These are phyloP conservation scores for Picochlorum sp. DNA, from an alignment of 139 green algal genomes.

Conservation along the genomic window DNA sequence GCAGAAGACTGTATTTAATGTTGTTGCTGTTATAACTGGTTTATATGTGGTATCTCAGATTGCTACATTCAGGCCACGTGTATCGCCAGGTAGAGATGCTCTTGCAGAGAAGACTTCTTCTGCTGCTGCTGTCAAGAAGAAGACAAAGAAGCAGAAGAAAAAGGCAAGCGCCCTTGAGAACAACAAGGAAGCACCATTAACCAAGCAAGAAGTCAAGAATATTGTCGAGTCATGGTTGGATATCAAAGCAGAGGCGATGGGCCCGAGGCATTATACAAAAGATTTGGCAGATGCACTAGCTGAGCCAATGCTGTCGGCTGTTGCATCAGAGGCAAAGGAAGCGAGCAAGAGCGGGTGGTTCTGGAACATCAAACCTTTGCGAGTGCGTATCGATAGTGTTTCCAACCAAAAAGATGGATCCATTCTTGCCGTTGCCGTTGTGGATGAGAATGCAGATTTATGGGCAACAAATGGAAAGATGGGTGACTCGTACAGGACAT, in stretches of 20 bases:
- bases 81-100: too few relatives aligned
- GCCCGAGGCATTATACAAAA: constrained; percentile 25
- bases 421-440: constrained; percentile 13
- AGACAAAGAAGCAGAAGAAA: not conserved
- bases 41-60: too few relatives aligned
- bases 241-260: constrained; percentile 55
- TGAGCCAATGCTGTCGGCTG: constrained; percentile 47
- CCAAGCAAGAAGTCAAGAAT: constrained; percentile 4
- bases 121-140: not conserved
- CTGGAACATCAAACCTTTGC: constrained; percentile 38
- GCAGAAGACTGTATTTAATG: not conserved
- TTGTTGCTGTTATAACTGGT: not conserved
- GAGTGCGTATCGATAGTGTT: constrained; percentile 9
- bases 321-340: constrained; percentile 31
- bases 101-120: too few relatives aligned
- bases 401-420: constrained; percentile 1
- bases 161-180: not conserved
- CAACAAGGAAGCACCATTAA: not conserved
- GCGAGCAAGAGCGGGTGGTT: constrained; percentile 48
- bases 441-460: constrained; percentile 27
- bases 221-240: constrained; percentile 27
- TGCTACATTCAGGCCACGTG: constrained; percentile 1
- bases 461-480: constrained; percentile 21
- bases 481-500: constrained; percentile 24
- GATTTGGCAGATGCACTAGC: constrained; percentile 37